A percentile compares a stretch with the other conserved stretches of the same genome.
These are phyloP conservation scores for Cerioporus squamosus DNA, from an alignment of 1,284 basidiomycete genomes.

Conservation along the genomic window DNA sequence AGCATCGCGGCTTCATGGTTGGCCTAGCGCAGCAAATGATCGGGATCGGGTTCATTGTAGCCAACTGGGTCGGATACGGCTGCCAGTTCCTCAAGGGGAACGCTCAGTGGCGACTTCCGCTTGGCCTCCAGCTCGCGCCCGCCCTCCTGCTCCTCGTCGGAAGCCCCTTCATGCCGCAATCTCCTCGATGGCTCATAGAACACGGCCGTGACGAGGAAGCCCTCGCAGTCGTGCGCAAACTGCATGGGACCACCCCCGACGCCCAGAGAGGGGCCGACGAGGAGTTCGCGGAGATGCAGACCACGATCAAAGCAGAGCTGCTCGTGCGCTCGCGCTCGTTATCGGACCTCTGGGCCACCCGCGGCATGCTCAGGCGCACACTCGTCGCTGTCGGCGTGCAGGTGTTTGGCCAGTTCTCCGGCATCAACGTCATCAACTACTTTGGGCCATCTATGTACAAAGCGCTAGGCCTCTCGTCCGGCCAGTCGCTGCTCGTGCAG, in stretches of 20 bases:
- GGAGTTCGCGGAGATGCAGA: constrained; percentile 59
- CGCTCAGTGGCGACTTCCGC: constrained; percentile 55
- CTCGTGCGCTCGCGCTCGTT: constrained; percentile 46
- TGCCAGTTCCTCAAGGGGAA: constrained; percentile 54
- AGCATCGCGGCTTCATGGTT: constrained; percentile 65
- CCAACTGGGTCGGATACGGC: constrained; percentile 69
- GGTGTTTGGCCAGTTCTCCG: constrained; percentile 67
- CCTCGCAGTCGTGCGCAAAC: constrained; percentile 48
- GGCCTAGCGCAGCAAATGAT: constrained; percentile 71
- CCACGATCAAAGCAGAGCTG: constrained; percentile 55
- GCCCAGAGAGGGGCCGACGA: constrained; percentile 44
- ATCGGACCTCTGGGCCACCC: constrained; percentile 56
- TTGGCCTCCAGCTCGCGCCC: constrained; percentile 56
- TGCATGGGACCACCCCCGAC: constrained; percentile 46
- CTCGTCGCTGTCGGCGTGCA: constrained; percentile 62
- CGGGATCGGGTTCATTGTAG: constrained; percentile 65
- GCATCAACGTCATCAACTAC: constrained; percentile 70
- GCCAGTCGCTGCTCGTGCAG: constrained; percentile 60
- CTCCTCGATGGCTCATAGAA: constrained; percentile 67
- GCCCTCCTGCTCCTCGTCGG: constrained; percentile 55
- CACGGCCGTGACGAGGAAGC: constrained; percentile 60
- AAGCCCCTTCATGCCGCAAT: constrained; percentile 62
- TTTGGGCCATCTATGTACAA: constrained; percentile 64
- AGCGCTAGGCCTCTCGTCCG: constrained; percentile 54
- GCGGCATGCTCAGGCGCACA: constrained; percentile 56